Evolutionary conservation across 2,329 filamentous ascomycete species (phyloP), one percentile per base, ranked within the genome.

Genomic region (Leptographium lundbergii): DNA sequence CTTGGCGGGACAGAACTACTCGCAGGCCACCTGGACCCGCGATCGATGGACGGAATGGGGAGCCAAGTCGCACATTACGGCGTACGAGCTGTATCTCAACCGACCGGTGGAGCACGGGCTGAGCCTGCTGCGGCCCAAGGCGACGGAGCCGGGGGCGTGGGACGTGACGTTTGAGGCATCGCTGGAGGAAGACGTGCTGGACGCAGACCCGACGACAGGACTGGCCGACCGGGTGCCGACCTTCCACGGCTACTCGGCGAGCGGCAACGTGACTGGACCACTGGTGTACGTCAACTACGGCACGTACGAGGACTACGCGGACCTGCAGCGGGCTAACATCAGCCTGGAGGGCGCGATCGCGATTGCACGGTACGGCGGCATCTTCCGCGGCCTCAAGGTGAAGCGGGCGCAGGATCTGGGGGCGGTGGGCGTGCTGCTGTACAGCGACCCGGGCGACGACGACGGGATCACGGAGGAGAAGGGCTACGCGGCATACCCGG

Each of bases 171-270:
- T 86, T 67, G 84, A 91, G 68, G 92, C 91, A 0, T 85, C 82
- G 1, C 74, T 97, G 48, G 84, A 88, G 65, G 94, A 99, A 71
- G 90, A 95, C 67, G 79, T 92, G 2, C 75, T 97, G 6, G 79
- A 89, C 0, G 86, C 95, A 57, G 94, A 99, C 69, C 81, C 84
- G 3, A 95, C 91, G 0, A 90, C 85, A 22, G 80, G 84, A 25
- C 75, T 90, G 53, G 72, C 80, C 11, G 81, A 91, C 66, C 79
- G 89, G 34, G 80, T 97, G 27, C 91, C 92, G 1, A 92, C 87
- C 0, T 97, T 97, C 75, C 92, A 97, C 68, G 94, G 92, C 57
- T 97, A 96, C 71, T 95, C 90, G 4, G 91, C 91, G 5, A 91
- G 79, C 61, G 92, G 92, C 32, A 95, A 97, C 70, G 92, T 95